Evolutionary conservation across 2,329 filamentous ascomycete species (phyloP).

Genomic region (Hymenoscyphus scutula): DNA sequence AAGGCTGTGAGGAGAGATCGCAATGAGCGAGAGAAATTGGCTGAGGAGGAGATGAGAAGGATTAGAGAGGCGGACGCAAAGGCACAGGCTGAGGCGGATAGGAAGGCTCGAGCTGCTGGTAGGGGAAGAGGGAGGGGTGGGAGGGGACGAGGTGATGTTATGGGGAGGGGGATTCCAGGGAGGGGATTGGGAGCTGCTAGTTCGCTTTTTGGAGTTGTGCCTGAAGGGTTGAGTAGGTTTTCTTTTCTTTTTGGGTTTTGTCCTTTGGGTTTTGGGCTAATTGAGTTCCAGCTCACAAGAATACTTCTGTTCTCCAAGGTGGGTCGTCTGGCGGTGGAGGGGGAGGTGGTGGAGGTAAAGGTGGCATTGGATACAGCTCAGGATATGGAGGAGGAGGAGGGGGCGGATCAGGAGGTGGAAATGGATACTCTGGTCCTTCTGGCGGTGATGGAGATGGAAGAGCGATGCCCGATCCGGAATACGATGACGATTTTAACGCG

Average conservation of each 20-base stretch:
- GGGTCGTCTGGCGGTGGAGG: constrained; percentile 10
- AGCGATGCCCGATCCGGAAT: constrained; percentile 27
- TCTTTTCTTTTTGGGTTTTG: background rate
- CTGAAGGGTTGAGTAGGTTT: constrained; percentile 29
- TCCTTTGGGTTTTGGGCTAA: background rate
- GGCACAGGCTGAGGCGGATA: constrained; percentile 17
- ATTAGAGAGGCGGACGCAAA: constrained; percentile 9
- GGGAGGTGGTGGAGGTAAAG: constrained; percentile 12
- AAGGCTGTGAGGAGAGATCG: constrained; percentile 32
- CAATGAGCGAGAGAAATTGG: constrained; percentile 28
- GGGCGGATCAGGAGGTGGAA: constrained; percentile 12
- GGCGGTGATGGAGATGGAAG: constrained; percentile 16
- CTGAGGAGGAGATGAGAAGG: constrained; percentile 23
- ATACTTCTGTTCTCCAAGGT: constrained; percentile 2
- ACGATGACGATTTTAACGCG: constrained; percentile 26
- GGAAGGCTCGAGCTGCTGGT: constrained; percentile 9
- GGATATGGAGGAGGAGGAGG: constrained; percentile 12
- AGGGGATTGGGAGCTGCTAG: constrained; percentile 16
- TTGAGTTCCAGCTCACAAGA: constrained; percentile 8
- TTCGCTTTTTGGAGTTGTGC: constrained; percentile 27
- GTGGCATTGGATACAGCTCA: constrained; percentile 16
- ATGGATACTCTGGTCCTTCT: constrained; percentile 7
- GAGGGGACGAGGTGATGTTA: constrained; percentile 35
- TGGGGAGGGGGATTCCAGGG: constrained; percentile 26
- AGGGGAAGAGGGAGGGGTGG: constrained; percentile 26